These are phyloP conservation scores for Pythium dissimile DNA, from an alignment of 352 stramenopile genomes.

Conservation along the genomic window DNA sequence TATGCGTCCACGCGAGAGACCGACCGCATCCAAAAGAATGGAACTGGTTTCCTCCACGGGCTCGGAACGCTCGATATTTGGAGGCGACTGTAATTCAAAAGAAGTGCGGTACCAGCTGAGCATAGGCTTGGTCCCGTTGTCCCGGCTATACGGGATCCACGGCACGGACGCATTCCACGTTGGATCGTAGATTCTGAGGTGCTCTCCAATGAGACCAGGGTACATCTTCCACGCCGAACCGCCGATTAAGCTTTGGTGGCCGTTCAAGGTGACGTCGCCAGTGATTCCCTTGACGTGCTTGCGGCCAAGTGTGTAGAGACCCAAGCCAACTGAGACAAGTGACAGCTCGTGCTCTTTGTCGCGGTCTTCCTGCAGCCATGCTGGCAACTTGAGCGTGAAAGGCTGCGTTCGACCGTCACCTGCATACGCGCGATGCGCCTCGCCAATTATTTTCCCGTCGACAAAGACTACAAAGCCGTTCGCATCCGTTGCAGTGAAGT, in stretches of 20 bases:
- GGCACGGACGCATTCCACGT: conserved; percentile 46
- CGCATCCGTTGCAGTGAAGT: conserved; percentile 54
- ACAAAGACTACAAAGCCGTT: conserved; percentile 53
- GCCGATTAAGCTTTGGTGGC: conserved; percentile 27
- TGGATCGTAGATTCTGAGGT: conserved; percentile 52
- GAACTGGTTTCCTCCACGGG: conserved; percentile 31
- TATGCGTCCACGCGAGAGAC: conserved; percentile 51
- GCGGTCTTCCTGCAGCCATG: conserved; percentile 16
- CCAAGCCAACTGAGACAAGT: conserved; percentile 57
- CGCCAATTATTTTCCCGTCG: conserved; percentile 37
- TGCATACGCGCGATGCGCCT: conserved; percentile 43
- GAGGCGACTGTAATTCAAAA: conserved; percentile 28
- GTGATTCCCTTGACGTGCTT: conserved; percentile 60
- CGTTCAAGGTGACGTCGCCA: conserved; percentile 42
- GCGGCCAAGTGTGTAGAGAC: conserved; percentile 47
- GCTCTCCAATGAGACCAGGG: conserved; percentile 52
- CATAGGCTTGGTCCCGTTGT: conserved; percentile 14
- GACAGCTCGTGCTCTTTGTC: conserved; percentile 29
- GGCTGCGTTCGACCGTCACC: conserved; percentile 46
- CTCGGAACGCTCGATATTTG: conserved; percentile 4
- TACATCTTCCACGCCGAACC: conserved; percentile 50
- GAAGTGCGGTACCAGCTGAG: conserved; percentile 57
- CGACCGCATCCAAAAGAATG: conserved; percentile 54
- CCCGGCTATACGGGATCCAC: conserved; percentile 28
- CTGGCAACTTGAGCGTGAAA: conserved; percentile 41